These are phyloP conservation scores for Xylaria multiplex DNA, from an alignment of 2,329 filamentous ascomycete genomes.

Conservation along the genomic window DNA sequence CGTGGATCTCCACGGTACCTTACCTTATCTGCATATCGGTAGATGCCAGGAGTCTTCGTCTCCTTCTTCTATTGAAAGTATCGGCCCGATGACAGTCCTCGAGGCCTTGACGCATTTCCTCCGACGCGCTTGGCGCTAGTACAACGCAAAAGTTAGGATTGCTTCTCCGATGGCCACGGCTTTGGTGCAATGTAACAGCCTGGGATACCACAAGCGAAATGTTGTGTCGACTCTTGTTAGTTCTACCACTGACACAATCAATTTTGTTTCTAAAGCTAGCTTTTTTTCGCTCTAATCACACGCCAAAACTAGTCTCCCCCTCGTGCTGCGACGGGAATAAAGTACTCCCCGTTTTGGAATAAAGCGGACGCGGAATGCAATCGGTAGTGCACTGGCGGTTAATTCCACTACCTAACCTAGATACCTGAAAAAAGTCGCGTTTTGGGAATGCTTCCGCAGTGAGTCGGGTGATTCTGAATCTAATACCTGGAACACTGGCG, in stretches of 20 bases:
- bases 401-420: constrained; percentile 7
- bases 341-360: constrained; percentile 17
- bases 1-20: constrained; percentile 14
- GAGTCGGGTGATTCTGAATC: constrained; percentile 20
- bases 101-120: constrained; percentile 11
- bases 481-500: constrained; percentile 17
- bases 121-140: constrained; percentile 20
- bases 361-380: constrained; percentile 19
- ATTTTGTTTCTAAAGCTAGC: background rate
- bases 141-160: constrained; percentile 22
- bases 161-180: constrained; percentile 8
- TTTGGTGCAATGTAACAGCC: constrained; percentile 8
- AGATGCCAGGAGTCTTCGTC: constrained; percentile 23
- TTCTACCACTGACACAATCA: background rate
- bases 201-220: constrained; percentile 5
- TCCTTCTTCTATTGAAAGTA: constrained; percentile 21
- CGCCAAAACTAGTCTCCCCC: background rate
- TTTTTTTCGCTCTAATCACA: background rate
- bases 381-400: constrained; percentile 21
- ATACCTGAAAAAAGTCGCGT: background rate
- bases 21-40: constrained; percentile 22
- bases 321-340: constrained; percentile 14
- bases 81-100: constrained; percentile 33
- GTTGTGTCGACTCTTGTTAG: background rate
- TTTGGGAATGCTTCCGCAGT: constrained; percentile 3